These are phyloP conservation scores for Tetrastigma voinierianum DNA, from an alignment of 164 flowering plant species.

Conservation along the genomic window DNA sequence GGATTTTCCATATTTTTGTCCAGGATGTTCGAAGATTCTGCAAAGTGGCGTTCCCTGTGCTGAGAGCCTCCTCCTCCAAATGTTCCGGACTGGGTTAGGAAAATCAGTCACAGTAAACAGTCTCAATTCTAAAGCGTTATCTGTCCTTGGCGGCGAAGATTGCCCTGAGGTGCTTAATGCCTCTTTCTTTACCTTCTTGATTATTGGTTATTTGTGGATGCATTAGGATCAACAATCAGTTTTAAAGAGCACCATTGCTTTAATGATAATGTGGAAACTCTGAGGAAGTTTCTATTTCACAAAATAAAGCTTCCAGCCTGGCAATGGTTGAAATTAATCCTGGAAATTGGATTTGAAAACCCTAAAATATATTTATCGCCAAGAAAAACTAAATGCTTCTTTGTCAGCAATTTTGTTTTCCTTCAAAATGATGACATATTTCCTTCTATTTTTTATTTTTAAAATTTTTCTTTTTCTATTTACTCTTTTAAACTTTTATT, in stretches of 20 bases:
- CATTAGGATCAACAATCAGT: too few species aligned
- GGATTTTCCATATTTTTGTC: background rate
- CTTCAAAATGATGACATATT: too few species aligned
- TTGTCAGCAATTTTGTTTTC: too few species aligned
- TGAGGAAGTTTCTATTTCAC: background rate
- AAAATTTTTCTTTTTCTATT: too few species aligned
- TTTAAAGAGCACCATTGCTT: too few species aligned
- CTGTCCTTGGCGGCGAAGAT: slow-evolving; percentile 51
- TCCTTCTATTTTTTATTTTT: too few species aligned
- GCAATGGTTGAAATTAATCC: too few species aligned
- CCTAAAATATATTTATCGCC: too few species aligned
- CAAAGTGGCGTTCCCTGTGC: slow-evolving; percentile 19
- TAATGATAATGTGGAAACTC: background rate
- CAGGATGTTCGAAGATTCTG: slow-evolving; percentile 39
- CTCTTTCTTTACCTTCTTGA: background rate
- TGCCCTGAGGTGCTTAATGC: slow-evolving; percentile 17
- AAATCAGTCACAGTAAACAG: slow-evolving; percentile 46
- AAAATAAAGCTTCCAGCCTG: too few species aligned
- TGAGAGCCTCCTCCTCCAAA: slow-evolving; percentile 30
- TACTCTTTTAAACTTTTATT: too few species aligned
- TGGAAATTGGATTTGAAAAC: too few species aligned
- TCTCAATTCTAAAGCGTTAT: slow-evolving; percentile 65
- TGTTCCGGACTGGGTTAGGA: slow-evolving; percentile 70
- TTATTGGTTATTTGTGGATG: background rate
- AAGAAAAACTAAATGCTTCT: too few species aligned